Percentiles rank a stretch among this genome's conserved stretches.
Conservation (phyloP, 768 basidiomycete species). For the Calocybe cyanea region DNA sequence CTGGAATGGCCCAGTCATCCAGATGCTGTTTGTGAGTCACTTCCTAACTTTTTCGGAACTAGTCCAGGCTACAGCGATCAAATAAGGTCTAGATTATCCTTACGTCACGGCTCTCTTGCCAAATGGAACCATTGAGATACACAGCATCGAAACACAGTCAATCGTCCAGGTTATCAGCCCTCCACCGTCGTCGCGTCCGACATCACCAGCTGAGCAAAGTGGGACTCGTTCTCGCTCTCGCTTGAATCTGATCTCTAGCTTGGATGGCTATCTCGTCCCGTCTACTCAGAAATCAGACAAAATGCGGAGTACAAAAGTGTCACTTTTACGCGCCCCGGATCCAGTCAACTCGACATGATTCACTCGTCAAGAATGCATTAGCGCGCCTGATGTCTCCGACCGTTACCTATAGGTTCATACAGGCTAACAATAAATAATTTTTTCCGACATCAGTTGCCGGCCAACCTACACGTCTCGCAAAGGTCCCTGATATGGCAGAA, state of each 20-base stretch:
- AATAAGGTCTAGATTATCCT: conserved; percentile 76
- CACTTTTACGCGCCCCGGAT: conserved; percentile 16
- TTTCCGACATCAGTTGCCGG: too few relatives aligned
- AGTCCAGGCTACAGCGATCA: not conserved
- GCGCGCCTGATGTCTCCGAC: too few relatives aligned
- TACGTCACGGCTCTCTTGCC: conserved; percentile 76
- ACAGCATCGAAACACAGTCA: conserved; percentile 70
- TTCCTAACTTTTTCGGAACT: not conserved
- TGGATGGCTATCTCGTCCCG: conserved; percentile 46
- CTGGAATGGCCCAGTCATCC: conserved; percentile 84
- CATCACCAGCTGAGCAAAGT: conserved; percentile 18
- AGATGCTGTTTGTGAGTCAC: conserved; percentile 62
- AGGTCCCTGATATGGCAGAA: too few relatives aligned
- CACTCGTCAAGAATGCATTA: too few relatives aligned
- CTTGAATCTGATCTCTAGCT: conserved; percentile 33
- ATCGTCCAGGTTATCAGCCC: conserved; percentile 68
- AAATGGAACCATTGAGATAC: conserved; percentile 77
- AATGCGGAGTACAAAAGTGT: conserved; percentile 39
- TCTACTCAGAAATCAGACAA: conserved; percentile 46
- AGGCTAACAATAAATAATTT: too few relatives aligned
- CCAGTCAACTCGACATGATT: not conserved
- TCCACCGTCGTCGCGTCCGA: conserved; percentile 26
- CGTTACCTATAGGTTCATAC: too few relatives aligned
- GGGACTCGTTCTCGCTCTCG: conserved; percentile 23
- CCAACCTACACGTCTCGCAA: too few relatives aligned